Conservation (phyloP, 169 alveolate species). For the Cystoisospora suis region DNA sequence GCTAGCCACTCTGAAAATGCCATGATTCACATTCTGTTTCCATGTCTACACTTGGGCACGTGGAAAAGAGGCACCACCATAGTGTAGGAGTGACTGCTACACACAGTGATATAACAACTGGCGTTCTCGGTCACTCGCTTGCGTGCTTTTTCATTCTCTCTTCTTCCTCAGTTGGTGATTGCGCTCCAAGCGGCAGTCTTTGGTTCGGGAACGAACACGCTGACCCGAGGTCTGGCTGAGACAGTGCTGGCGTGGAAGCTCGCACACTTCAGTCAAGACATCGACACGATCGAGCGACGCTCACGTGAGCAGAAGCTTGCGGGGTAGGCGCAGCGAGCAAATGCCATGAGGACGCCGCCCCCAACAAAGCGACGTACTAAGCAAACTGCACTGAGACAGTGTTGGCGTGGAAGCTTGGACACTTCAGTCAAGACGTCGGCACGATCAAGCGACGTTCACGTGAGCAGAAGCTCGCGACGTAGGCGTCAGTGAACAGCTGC, state of each 20-base stretch:
- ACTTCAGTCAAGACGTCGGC: slow-evolving; percentile 53
- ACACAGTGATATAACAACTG: too few relatives aligned
- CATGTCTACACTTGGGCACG: too few relatives aligned
- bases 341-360: too few relatives aligned
- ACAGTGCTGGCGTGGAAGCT: slow-evolving; percentile 80
- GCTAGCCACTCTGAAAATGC: too few relatives aligned
- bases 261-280: slow-evolving; percentile 60
- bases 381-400: slow-evolving; percentile 83
- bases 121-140: not conserved
- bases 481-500: too few relatives aligned
- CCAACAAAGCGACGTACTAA: too few relatives aligned
- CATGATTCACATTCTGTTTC: too few relatives aligned
- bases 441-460: not conserved
- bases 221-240: slow-evolving; percentile 81
- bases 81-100: too few relatives aligned
- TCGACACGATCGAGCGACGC: slow-evolving; percentile 26
- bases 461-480: slow-evolving; percentile 9
- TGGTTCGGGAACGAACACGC: slow-evolving; percentile 79
- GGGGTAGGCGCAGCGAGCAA: too few relatives aligned
- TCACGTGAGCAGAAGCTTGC: not conserved
- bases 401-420: slow-evolving; percentile 77
- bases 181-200: slow-evolving; percentile 81
- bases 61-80: too few relatives aligned
- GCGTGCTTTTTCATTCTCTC: not conserved
- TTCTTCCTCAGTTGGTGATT: slow-evolving; percentile 66